A percentile compares a stretch with the other conserved stretches of the same genome.
Evolutionary conservation across 805 yeast genomes (phyloP).

Genomic region (Cyberlindnera japonica): DNA sequence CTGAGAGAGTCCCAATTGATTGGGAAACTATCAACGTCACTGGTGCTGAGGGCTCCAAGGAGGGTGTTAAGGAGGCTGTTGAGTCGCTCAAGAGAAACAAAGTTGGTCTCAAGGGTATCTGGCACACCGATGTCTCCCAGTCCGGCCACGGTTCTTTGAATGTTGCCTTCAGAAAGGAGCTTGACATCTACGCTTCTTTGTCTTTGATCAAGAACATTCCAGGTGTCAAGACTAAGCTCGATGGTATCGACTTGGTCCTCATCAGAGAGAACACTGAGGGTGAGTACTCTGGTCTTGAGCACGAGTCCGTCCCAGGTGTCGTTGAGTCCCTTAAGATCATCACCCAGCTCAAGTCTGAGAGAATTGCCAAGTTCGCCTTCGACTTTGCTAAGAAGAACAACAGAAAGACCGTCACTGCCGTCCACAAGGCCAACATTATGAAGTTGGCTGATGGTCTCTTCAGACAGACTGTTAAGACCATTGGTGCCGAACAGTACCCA

Average conservation of each 20-base stretch:
- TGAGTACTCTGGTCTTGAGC: conserved; percentile 98
- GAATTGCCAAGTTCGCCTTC: conserved; percentile 95
- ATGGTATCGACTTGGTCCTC: conserved; percentile 85
- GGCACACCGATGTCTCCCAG: conserved; percentile 84
- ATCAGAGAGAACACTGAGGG: conserved; percentile 99
- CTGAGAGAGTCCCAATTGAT: conserved; percentile 87
- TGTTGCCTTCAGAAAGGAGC: conserved; percentile 94
- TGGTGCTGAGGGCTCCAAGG: conserved; percentile 48
- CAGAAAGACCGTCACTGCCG: conserved; percentile 91
- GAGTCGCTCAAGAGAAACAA: conserved; percentile 91
- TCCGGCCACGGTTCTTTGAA: conserved; percentile 81
- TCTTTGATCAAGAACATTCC: conserved; percentile 92
- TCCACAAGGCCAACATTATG: conserved; percentile 99
- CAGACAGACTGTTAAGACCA: conserved; percentile 87
- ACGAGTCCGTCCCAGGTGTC: conserved; percentile 95
- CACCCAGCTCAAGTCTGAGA: conserved; percentile 91
- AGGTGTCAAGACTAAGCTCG: conserved; percentile 87
- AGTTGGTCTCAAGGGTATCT: conserved; percentile 94
- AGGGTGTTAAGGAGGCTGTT: conserved; percentile 78
- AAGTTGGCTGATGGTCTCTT: conserved; percentile 97
- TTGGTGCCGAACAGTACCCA: conserved; percentile 83
- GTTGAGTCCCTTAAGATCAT: conserved; percentile 95
- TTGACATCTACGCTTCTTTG: conserved; percentile 92
- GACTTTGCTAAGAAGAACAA: conserved; percentile 91
- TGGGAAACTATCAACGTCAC: conserved; percentile 83